Evolutionary conservation across 2,329 filamentous ascomycete species (phyloP).

Genomic region (Botrytis porri): DNA sequence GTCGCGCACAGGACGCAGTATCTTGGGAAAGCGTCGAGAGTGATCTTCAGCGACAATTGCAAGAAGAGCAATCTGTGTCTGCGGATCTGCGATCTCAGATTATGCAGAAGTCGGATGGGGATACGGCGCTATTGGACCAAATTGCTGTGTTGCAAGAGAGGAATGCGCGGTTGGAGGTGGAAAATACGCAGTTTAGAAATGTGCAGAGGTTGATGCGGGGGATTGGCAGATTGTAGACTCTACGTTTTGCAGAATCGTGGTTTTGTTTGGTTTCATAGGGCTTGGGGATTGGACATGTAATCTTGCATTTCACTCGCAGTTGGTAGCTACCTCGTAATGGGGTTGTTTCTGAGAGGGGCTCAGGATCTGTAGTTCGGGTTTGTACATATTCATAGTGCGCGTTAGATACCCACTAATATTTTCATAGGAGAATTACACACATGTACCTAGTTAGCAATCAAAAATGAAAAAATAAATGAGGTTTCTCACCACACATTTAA

Average conservation of each 20-base stretch:
- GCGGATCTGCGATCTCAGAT: not conserved
- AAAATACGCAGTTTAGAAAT: not conserved
- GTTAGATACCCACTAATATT: not conserved
- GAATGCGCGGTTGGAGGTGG: not conserved
- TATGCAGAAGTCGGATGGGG: not conserved
- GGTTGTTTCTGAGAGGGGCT: not conserved
- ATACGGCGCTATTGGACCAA: not conserved
- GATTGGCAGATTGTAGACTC: not conserved
- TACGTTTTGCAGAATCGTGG: not conserved
- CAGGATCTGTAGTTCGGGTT: not conserved
- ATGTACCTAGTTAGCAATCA: fast-evolving
- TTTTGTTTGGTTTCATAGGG: not conserved
- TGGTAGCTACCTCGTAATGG: not conserved
- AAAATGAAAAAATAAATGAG: not conserved
- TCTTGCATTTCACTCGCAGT: not conserved
- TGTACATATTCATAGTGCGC: not conserved
- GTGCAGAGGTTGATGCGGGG: not conserved
- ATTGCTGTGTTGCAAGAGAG: not conserved
- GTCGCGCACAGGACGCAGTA: not conserved
- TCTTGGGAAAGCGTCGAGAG: not conserved
- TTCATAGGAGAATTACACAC: not conserved
- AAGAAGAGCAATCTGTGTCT: not conserved
- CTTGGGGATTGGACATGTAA: not conserved
- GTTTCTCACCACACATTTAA: no score
- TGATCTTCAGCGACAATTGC: not conserved